phyloP scores from a whole-genome alignment of 768 basidiomycete genomes.

The Pleurotus pulmonarius region DNA sequence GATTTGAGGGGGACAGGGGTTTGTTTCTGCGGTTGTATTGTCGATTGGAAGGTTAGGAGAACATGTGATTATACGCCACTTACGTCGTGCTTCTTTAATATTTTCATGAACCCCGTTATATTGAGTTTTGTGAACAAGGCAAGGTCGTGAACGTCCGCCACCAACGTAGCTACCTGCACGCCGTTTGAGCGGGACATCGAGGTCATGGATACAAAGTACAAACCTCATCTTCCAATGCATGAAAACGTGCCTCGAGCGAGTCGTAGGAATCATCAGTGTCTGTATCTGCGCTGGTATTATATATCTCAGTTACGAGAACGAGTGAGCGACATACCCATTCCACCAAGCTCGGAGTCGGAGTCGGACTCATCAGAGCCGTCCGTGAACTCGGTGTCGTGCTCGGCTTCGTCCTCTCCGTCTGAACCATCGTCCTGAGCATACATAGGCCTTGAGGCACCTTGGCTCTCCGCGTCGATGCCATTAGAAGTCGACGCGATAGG shows the following conservation, averaged over 20 bases:
- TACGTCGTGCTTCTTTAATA: conserved; percentile 98
- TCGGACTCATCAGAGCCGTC: conserved; percentile 69
- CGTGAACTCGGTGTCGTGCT: conserved; percentile 32
- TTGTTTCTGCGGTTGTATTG: conserved; percentile 68
- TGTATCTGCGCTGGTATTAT: conserved; percentile 20
- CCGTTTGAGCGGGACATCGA: neutral
- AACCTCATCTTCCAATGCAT: conserved; percentile 82
- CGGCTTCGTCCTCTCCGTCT: conserved; percentile 1
- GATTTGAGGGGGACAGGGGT: conserved; percentile 79
- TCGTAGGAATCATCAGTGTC: conserved; percentile 55
- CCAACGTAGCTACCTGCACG: conserved; percentile 67
- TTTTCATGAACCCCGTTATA: conserved; percentile 98
- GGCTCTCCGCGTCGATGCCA: neutral
- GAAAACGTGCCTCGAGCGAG: conserved; percentile 82
- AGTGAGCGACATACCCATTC: neutral
- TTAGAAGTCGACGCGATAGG: neutral
- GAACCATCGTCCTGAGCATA: conserved; percentile 4
- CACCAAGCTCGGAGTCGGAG: conserved; percentile 26
- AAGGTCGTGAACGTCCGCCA: conserved; percentile 89
- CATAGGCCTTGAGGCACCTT: conserved; percentile 5
- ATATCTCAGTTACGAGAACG: neutral
- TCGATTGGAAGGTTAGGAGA: neutral
- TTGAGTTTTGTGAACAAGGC: conserved; percentile 94
- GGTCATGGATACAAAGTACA: neutral
- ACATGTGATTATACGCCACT: conserved; percentile 14